Base-by-base conservation (phyloP, 2,329 filamentous ascomycete species). In the Neofusicoccum umdonicola region DNA sequence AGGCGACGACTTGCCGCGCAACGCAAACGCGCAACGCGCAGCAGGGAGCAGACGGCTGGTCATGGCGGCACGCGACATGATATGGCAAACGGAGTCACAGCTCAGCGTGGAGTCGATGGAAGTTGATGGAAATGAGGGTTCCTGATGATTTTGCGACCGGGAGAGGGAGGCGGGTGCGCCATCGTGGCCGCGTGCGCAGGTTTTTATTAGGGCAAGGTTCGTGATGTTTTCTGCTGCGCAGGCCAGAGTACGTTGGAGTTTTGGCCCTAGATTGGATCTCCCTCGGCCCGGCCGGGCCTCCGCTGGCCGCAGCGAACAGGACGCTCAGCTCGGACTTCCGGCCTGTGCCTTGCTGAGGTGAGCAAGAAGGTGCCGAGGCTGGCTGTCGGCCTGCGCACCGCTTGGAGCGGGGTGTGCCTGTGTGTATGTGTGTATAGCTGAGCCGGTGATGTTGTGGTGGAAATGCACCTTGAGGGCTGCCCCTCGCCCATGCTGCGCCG, bases 201-300 rank as follows among this genome's bases (percentile, higher is more conserved):
- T 66, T 73, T 73, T 73, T 70, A 70, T 69, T 44, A 48, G 31
- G n/a, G 5, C 8, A 8, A 34, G 17, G 51, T 69, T 72, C 69
- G 72, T 74, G 71, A 72, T 74, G 69, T 69, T 71, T 69, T 72
- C 69, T 75, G 69, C 73, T 66, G 71, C 68, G 73, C 66, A 72
- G 62, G 52, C 63, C 63, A 65, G 65, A 68, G 70, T 69, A 72
- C 69, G 67, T 62, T 61, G 44, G 62, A 47, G 41, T 61, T 48
- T 12, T 42, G 52, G 35, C 17, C 37, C 22, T 39, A 31, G 27
- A n/a, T 17, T 34, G 15, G 51, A 17, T 52, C 41, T 64, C 62
- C 51, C 62, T 64, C 62, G 62, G 62, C 62, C 62, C 62, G 62
- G 48, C 41, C 42, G 39, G 48, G 45, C 31, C 39, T 31, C 17